Base-by-base conservation (phyloP, 2,329 filamentous ascomycete genomes). In the Berkeleyomyces rouxiae region DNA sequence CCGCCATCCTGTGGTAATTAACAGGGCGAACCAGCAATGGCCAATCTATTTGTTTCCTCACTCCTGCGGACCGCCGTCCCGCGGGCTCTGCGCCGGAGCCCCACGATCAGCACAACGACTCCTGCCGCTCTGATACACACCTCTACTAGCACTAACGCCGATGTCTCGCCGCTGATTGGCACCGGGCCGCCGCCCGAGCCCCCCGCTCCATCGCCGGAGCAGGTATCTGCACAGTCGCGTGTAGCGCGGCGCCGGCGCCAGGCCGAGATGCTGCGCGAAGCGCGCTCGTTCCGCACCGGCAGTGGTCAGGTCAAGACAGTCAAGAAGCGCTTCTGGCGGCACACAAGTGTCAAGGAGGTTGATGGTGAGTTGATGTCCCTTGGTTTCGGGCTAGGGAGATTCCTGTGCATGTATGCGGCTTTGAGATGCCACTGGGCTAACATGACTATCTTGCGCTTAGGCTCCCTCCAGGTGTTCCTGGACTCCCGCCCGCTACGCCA, bases 291-390 rank as follows among this genome's bases (percentile, higher is more conserved):
- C 37, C 74, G 79, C 40, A 42, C 23, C n/a, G 33, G 11, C n/a
- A 74, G 58, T 46, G 68, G 70, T 0, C 69, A 67, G 16, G 68
- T 68, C 42, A 75, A 73, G 65, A 75, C 72, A 43, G 70, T 81
- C 63, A 78, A 85, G 69, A 88, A 84, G 76, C 81, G 91, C 61
- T 96, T 96, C 76, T 97, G 92, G 92, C 89, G 87, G 72, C 82
- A 93, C 70, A 89, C 93, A 1, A 73, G 79, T 65, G 84, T 96
- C 44, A 78, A 80, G 67, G 82, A 87, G 70, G 79, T 80, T 7
- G 76, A 84, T 66, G 85, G 86, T 87, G 75, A 63, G 73, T 63
- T 53, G 7, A 31, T 9, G 16, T 36, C 10, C 39, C 16, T 16
- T n/a, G 9, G 7, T n/a, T 10, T 1, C 11, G 13, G 7, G 9